Base-by-base conservation (phyloP, 2,329 filamentous ascomycete genomes). In the Apiospora pterosperma region DNA sequence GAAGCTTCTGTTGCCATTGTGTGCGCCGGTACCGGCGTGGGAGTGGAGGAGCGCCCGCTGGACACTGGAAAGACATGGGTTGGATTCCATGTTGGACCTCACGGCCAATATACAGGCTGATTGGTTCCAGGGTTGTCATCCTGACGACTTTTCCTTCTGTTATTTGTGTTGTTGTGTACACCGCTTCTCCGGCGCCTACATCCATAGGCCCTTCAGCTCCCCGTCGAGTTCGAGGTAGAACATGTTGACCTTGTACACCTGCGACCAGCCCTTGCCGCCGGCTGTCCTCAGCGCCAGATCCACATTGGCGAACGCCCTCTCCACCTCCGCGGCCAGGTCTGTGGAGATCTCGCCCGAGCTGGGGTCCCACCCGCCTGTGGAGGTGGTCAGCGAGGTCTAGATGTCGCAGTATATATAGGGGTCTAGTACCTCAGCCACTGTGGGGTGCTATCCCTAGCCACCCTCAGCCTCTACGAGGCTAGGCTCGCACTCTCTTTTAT, bases 281-380 rank as follows among this genome's bases (percentile, higher is more conserved):
- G 84, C 85, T 14, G 81, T 69, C 42, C 77, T 80, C 5, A 89
- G 72, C 34, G 73, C 76, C 8, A 78, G 71, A 0, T 89, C 84
- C 10, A 88, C 82, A 62, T 88, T 89, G 8, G 71, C 73, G 67
- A 89, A 89, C 0, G 85, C 84, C 63, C 80, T 78, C 58, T 82
- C 81, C 61, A 85, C 83, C 61, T 85, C 76, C 0, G 73, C 76
- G 61, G 79, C 78, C 55, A 83, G 75, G 10, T 82, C 78, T 3
- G 68, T 70, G 62, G 71, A 63, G 52, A 79, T 38, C 10, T 65
- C 62, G 1, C 68, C 70, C 0, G 70, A 74, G 6, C 71, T 41
- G 11, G 73, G 72, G 31, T 75, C 66, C 76, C 75, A 78, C 4
- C 71, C 76, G 42, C 74, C 76, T 76, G 7, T 8, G 25, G 61